Evolutionary conservation across 768 basidiomycete genomes (phyloP).

Genomic region (Butyriboletus loyo): DNA sequence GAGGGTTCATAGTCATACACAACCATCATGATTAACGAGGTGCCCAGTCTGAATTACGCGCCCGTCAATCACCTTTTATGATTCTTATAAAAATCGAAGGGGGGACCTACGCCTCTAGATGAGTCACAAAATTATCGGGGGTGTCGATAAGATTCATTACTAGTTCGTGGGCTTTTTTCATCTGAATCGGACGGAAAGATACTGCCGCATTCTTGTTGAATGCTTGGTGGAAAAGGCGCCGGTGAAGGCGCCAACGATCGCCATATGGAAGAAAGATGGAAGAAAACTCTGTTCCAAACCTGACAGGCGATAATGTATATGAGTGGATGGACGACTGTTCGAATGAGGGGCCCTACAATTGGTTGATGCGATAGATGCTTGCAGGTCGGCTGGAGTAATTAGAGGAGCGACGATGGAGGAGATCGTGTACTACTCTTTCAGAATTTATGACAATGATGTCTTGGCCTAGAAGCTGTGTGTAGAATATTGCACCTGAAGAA

Average conservation of each 20-base stretch:
- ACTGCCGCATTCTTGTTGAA: slow-evolving; percentile 26
- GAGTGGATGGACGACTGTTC: background rate
- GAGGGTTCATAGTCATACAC: slow-evolving; percentile 9
- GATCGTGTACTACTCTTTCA: slow-evolving; percentile 8
- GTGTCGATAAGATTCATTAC: slow-evolving; percentile 24
- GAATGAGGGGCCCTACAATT: background rate
- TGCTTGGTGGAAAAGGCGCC: slow-evolving; percentile 34
- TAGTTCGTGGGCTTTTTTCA: slow-evolving; percentile 26
- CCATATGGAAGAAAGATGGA: slow-evolving; percentile 20
- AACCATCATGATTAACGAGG: slow-evolving; percentile 10
- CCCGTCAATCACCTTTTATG: background rate
- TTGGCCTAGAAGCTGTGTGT: slow-evolving; percentile 6
- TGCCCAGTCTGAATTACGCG: slow-evolving; percentile 2
- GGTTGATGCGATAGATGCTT: slow-evolving; percentile 1
- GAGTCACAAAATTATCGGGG: slow-evolving; percentile 19
- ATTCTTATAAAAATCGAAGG: background rate
- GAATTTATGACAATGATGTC: slow-evolving; percentile 16
- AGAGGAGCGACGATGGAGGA: slow-evolving; percentile 11
- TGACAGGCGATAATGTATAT: background rate
- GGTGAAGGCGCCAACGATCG: slow-evolving; percentile 18
- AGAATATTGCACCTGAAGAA: slow-evolving; percentile 8
- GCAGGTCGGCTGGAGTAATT: slow-evolving; percentile 14
- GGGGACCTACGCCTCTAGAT: slow-evolving; percentile 14
- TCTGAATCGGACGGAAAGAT: slow-evolving; percentile 30
- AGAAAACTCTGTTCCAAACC: slow-evolving; percentile 15